Evolutionary conservation across 306 rosid species (phyloP).

Genomic region (Gleditsia sinensis): DNA sequence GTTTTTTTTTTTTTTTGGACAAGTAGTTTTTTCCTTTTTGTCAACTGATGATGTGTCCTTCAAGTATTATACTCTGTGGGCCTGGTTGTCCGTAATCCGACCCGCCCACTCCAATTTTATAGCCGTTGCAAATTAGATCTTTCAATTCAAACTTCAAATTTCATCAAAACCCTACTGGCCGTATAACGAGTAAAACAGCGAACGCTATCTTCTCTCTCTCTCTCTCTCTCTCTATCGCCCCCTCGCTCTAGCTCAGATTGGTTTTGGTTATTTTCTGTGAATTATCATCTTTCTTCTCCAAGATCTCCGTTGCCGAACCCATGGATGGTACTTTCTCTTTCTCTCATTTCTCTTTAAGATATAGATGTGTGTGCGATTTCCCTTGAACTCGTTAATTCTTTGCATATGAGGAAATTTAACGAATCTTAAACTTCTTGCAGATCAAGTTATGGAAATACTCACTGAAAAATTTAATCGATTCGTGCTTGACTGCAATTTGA

Average conservation of each 20-base stretch:
- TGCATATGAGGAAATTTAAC: background rate
- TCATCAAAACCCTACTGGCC: conserved; percentile 35
- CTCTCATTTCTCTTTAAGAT: background rate
- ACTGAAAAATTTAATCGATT: conserved; percentile 38
- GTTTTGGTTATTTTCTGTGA: background rate
- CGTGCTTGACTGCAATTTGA: conserved; percentile 41
- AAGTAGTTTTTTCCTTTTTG: too few relatives aligned
- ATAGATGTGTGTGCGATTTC: background rate
- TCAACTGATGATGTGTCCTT: too few relatives aligned
- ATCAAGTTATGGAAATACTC: conserved; percentile 49
- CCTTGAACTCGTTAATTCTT: background rate
- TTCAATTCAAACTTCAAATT: conserved; percentile 50
- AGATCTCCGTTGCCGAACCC: conserved; percentile 23
- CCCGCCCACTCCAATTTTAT: background rate
- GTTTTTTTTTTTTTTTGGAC: too few relatives aligned
- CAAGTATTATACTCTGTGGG: too few relatives aligned
- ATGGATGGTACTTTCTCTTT: conserved; percentile 56
- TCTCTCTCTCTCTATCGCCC: conserved; percentile 11
- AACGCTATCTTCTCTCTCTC: background rate
- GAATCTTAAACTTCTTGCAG: conserved; percentile 41
- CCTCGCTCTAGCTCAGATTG: conserved; percentile 17
- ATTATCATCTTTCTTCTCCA: conserved; percentile 15
- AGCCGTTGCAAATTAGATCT: conserved; percentile 59
- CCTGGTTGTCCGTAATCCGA: background rate
- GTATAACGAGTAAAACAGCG: conserved; percentile 15